Conservation (phyloP, 164 flowering plant species). For the Stephania yunnanensis region DNA sequence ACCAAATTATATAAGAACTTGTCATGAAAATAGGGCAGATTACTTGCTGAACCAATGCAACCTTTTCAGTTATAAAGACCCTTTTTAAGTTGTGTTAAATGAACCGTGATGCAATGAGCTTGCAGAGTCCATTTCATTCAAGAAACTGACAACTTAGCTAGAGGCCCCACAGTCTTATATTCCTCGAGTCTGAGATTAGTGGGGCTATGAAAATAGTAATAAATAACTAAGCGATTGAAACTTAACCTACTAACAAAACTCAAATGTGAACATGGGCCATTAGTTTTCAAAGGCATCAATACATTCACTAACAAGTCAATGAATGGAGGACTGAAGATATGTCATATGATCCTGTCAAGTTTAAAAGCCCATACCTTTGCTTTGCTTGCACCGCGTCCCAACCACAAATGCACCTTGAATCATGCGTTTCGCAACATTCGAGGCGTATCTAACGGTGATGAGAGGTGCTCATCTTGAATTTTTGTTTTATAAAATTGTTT, state of each 20-base stretch:
- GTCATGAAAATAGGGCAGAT: not conserved
- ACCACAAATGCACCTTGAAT: not conserved
- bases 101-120: not conserved
- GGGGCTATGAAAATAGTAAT: no score
- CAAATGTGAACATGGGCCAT: no score
- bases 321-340: not conserved
- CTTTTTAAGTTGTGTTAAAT: no score
- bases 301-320: not conserved
- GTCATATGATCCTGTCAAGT: not conserved
- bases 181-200: no score
- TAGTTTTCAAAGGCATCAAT: not conserved
- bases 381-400: not conserved
- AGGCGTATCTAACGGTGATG: no score
- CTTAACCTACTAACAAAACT: no score
- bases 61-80: not conserved
- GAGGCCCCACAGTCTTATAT: no score
- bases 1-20: not conserved
- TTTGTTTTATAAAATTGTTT: no score
- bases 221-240: not conserved
- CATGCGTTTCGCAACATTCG: no score
- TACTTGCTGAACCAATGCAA: not conserved
- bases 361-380: not conserved
- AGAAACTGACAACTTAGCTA: not conserved
- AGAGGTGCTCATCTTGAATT: no score
- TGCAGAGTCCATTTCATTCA: not conserved